Evolutionary conservation across 768 basidiomycete species (phyloP), one percentile per base, ranked within the genome.

Genomic region (Cystobasidium tubakii): DNA sequence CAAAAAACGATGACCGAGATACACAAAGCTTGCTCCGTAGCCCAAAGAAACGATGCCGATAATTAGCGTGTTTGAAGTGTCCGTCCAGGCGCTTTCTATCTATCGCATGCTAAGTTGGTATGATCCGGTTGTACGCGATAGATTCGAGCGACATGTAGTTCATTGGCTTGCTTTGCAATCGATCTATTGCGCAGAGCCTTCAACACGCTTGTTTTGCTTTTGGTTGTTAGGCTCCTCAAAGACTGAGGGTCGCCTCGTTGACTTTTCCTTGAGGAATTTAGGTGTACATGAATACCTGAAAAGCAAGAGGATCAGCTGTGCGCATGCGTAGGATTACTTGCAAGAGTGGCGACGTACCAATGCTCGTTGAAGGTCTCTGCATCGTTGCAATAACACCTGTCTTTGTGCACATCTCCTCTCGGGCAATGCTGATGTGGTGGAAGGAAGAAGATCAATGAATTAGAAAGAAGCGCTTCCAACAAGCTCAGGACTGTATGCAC

Each of bases 361-460:
- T 71, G 69, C 29, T 71, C 69, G 39, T 71, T 71, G 55, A 71
- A 71, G 2, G 69, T 71, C 34, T 71, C 69, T 9, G 7, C 69
- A 55, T 60, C 54, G 17, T 71, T 60, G 36, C 69, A 71, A 31
- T 71, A 71, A 55, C 69, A 71, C n/a, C 69, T 23, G 39, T 71
- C 55, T 31, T 55, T 55, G 39, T 75, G 74, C n/a, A 71, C 19
- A 21, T 50, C 82, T 12, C 81, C 82, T 73, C 81, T 80, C 6
- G 82, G 82, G 72, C 82, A 82, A 62, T 81, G 81, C 80, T 60
- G 57, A 60, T 4, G 6, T 15, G 27, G 21, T 3, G 21, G 9
- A 27, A 27, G 29, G 7, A 3, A 29, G 6, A 34, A 29, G 57
- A 54, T 7, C 10, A n/a, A n/a, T 39, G 6, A 6, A 15, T 39